phyloP scores from a whole-genome alignment of 2,329 filamentous ascomycete genomes.

The Sordariomycetes sp. region DNA sequence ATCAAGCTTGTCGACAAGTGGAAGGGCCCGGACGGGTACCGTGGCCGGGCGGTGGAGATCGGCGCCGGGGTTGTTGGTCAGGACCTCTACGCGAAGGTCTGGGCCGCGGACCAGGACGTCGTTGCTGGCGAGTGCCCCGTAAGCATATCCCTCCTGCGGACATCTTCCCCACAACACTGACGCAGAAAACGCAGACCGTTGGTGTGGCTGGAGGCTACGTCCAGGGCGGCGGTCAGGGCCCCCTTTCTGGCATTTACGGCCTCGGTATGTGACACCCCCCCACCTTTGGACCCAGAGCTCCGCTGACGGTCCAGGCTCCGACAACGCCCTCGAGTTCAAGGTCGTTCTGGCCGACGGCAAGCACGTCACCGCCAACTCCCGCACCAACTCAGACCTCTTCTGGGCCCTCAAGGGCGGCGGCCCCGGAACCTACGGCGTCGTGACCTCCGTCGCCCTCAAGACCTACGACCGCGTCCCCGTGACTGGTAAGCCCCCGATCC shows the following conservation, averaged over 20 bases:
- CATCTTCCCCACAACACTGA: not conserved
- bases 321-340: conserved; percentile 45
- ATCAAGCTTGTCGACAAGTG: conserved; percentile 14
- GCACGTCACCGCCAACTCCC: conserved; percentile 32
- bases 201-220: conserved; percentile 49
- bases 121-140: conserved; percentile 40
- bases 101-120: conserved; percentile 31
- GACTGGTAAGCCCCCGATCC: conserved; percentile 16
- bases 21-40: conserved; percentile 15
- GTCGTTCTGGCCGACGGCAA: conserved; percentile 40
- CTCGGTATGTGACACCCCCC: conserved; percentile 21
- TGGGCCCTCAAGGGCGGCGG: conserved; percentile 54
- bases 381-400: conserved; percentile 44
- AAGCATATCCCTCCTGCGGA: not conserved
- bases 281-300: not conserved
- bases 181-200: conserved; percentile 25
- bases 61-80: conserved; percentile 41
- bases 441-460: conserved; percentile 42
- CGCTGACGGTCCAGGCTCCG: conserved; percentile 22
- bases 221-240: conserved; percentile 49
- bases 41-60: conserved; percentile 40
- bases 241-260: conserved; percentile 40
- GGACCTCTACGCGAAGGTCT: conserved; percentile 39
- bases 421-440: conserved; percentile 46
- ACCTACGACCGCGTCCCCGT: conserved; percentile 31